Conservation (phyloP, 352 stramenopile genomes). For the Globisporangium parvum region DNA sequence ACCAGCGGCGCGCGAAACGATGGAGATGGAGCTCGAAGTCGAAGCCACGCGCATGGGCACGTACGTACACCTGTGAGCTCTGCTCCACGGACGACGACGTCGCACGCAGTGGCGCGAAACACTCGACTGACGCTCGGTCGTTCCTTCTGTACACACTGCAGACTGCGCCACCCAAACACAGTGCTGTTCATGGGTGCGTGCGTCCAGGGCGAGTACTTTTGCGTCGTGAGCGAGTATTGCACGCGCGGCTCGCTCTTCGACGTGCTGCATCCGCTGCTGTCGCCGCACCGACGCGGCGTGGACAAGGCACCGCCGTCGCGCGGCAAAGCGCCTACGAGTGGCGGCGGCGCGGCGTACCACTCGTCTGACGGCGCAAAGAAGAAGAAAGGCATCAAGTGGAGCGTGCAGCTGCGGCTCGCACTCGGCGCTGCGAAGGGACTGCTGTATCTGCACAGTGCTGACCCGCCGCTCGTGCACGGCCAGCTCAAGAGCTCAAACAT, state of each 20-base stretch:
- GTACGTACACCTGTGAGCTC: slow-evolving; percentile 7
- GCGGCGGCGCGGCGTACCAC: slow-evolving; percentile 10
- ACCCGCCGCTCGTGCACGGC: slow-evolving; percentile 78
- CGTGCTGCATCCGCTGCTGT: slow-evolving; percentile 75
- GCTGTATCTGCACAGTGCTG: slow-evolving; percentile 80
- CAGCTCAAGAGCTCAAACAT: slow-evolving; percentile 88
- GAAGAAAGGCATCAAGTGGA: slow-evolving; percentile 77
- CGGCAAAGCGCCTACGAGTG: slow-evolving; percentile 6
- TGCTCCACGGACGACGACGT: background rate
- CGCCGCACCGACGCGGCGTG: slow-evolving; percentile 13
- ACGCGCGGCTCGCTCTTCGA: slow-evolving; percentile 94
- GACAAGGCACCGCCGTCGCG: slow-evolving; percentile 13
- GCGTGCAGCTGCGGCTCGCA: slow-evolving; percentile 70
- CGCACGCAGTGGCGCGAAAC: no score
- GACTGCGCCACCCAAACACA: slow-evolving; percentile 97
- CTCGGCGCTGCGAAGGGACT: slow-evolving; percentile 71
- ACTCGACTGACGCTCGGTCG: background rate
- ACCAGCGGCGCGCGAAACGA: slow-evolving; percentile 50
- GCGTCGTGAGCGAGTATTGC: slow-evolving; percentile 96
- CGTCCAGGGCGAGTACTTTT: slow-evolving; percentile 93
- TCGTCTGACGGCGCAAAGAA: slow-evolving; percentile 24
- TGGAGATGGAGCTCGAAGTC: slow-evolving; percentile 80
- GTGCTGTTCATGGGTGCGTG: slow-evolving; percentile 98
- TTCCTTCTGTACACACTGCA: slow-evolving; percentile 10
- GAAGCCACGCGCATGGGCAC: slow-evolving; percentile 78